Conservation (phyloP, 306 rosid genomes). For the Glycine latifolia region DNA sequence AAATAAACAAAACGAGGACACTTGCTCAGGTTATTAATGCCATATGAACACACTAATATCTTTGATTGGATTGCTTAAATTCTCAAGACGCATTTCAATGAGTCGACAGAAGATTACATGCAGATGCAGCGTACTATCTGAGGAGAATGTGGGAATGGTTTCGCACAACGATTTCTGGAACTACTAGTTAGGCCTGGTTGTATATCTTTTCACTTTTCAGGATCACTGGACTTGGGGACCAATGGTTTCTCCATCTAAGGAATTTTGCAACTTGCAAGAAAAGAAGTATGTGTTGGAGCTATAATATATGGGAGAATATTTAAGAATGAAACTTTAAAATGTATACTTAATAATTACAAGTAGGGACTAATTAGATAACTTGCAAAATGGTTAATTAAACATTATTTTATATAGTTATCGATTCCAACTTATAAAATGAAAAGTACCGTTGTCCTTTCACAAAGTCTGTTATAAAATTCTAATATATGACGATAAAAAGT, state of each 20-base stretch:
- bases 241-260: background rate
- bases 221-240: constrained; percentile 18
- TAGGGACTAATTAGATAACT: background rate
- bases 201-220: constrained; percentile 25
- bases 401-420: background rate
- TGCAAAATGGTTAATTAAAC: background rate
- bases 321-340: background rate
- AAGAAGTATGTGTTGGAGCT: background rate
- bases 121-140: constrained; percentile 36
- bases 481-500: constrained; percentile 16
- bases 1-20: background rate
- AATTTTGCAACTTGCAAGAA: constrained; percentile 17
- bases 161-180: constrained; percentile 8
- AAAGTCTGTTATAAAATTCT: background rate
- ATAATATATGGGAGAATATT: constrained; percentile 17
- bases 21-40: constrained; percentile 14
- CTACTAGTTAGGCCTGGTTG: background rate
- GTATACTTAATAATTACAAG: constrained; percentile 15
- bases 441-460: background rate
- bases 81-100: constrained; percentile 36
- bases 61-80: constrained; percentile 32
- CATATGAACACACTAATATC: background rate
- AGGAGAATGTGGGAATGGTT: constrained; percentile 35
- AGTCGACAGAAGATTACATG: constrained; percentile 20
- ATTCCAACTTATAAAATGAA: background rate